Evolutionary conservation across 768 basidiomycete species (phyloP), one percentile per base, ranked within the genome.

Genomic region (Termitomyces sp.): DNA sequence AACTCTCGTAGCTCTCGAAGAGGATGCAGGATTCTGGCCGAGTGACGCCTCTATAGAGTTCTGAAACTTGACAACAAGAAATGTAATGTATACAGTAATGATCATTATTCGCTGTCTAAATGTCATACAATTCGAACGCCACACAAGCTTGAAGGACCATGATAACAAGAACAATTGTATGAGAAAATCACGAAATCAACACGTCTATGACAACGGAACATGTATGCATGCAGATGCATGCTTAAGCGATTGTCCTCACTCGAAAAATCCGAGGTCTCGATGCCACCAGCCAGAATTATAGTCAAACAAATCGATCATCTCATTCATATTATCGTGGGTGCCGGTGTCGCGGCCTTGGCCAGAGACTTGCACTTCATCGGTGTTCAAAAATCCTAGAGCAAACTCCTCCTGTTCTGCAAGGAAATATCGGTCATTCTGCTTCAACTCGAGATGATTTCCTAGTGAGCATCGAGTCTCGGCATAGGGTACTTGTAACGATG

Each of bases 1-100:
- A 6, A 6, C 13, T 48, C 46, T 42, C 16, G 54, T 54, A 24
- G 64, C n/a, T n/a, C n/a, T n/a, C n/a, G 40, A 54, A 65, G 48
- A 44, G 59, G 40, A 4, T 60, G 16, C n/a, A n/a, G n/a, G n/a
- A n/a, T n/a, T n/a, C n/a, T n/a, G n/a, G n/a, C n/a, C n/a, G n/a
- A n/a, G n/a, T n/a, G n/a, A n/a, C n/a, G n/a, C n/a, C n/a, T n/a
- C n/a, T n/a, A n/a, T n/a, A n/a, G n/a, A n/a, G n/a, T n/a, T n/a
- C n/a, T n/a, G n/a, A n/a, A n/a, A 32, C 15, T 28, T 16, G 1
- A 18, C 7, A 8, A 49, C 3, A 32, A 32, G 15, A 18, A 33
- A 8, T 7, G 32, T 9, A 32, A 49, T 5, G n/a, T n/a, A n/a
- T n/a, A n/a, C 32, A 12, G 3, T 49, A 4, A 20, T 52, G 6